These are phyloP conservation scores for Lagenaria siceraria DNA, from an alignment of 306 rosid genomes.

Conservation along the genomic window DNA sequence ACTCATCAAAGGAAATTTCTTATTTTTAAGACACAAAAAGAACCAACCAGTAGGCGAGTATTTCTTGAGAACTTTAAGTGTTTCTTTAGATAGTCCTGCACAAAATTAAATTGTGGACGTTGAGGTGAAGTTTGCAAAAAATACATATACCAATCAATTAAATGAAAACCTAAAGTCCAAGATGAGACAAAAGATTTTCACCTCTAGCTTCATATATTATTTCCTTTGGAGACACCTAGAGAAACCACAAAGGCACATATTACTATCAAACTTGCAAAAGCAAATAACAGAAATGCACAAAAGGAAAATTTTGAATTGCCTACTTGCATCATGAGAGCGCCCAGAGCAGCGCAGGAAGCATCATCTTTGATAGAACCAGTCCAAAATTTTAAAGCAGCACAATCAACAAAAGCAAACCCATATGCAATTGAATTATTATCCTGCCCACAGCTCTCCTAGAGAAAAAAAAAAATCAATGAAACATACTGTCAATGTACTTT, in stretches of 20 bases:
- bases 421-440: slow-evolving; percentile 52
- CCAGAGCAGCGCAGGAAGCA: slow-evolving; percentile 75
- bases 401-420: slow-evolving; percentile 92
- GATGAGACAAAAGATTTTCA: slow-evolving; percentile 18
- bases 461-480: slow-evolving; percentile 1
- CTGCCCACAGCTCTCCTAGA: slow-evolving; percentile 35
- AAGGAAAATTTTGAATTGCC: slow-evolving; percentile 18
- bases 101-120: neutral
- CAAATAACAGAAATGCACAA: neutral
- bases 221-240: slow-evolving; percentile 91
- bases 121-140: neutral
- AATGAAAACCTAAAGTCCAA: neutral
- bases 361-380: slow-evolving; percentile 75
- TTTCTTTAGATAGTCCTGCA: slow-evolving; percentile 72
- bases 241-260: slow-evolving; percentile 17
- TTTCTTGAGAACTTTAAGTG: slow-evolving; percentile 64
- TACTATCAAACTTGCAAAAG: neutral
- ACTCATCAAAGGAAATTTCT: neutral
- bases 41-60: slow-evolving; percentile 59
- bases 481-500: neutral
- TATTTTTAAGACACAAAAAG: neutral
- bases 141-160: neutral
- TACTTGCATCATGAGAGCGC: slow-evolving; percentile 88
- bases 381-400: slow-evolving; percentile 87
- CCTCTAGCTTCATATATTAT: slow-evolving; percentile 68